phyloP scores from a whole-genome alignment of 306 rosid genomes.

The Fragaria nilgerrensis region DNA sequence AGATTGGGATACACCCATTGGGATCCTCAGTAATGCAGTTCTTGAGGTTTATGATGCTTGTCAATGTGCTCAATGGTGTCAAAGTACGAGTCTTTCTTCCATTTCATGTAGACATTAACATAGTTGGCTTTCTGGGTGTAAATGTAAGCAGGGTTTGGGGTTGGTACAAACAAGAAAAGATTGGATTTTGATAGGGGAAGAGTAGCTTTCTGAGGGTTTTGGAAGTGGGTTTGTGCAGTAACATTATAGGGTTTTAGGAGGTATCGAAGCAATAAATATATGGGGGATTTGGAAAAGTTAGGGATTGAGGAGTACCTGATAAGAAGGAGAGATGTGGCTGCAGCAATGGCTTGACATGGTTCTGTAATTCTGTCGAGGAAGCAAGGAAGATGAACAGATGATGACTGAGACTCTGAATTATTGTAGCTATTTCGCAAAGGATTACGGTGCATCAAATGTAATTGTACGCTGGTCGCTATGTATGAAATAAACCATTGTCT shows the following conservation, averaged over 20 bases:
- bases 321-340: not conserved
- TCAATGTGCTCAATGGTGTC: conserved; percentile 72
- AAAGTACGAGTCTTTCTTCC: conserved; percentile 78
- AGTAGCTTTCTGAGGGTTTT: conserved; percentile 35
- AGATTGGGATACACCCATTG: conserved; percentile 70
- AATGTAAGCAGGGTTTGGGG: conserved; percentile 30
- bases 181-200: conserved; percentile 20
- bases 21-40: conserved; percentile 63
- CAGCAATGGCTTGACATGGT: too few relatives aligned
- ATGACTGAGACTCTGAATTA: not conserved
- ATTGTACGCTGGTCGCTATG: not conserved
- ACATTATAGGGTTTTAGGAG: conserved; percentile 27
- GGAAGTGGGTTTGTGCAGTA: conserved; percentile 30
- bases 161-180: conserved; percentile 14
- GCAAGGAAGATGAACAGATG: too few relatives aligned
- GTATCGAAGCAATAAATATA: not conserved
- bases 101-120: conserved; percentile 86
- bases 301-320: not conserved
- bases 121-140: conserved; percentile 47
- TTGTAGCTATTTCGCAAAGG: not conserved
- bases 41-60: conserved; percentile 54
- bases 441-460: not conserved
- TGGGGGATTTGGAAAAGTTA: not conserved
- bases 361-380: too few relatives aligned
- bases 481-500: not conserved